phyloP scores from a whole-genome alignment of 306 rosid species.

The apple (Malus domestica) region ASM211411v1 NC_041805.1:4727501-4728000 shows the following conservation, averaged over 20 bases:
- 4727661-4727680: not conserved
- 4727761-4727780: not conserved
- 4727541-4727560: constrained; percentile 75
- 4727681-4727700: constrained; percentile 9
- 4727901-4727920: too few relatives aligned
- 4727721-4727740: constrained; percentile 82
- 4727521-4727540: constrained; percentile 35
- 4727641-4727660: constrained; percentile 2
- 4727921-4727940: not conserved
- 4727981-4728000: not conserved
- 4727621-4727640: constrained; percentile 15
- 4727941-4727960: not conserved
- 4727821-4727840: too few relatives aligned
- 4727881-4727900: too few relatives aligned
- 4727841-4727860: too few relatives aligned
- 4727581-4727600: constrained; percentile 84
- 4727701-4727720: constrained; percentile 54
- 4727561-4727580: constrained; percentile 66
- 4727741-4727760: constrained; percentile 56
- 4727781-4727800: too few relatives aligned
- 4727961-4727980: not conserved
- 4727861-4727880: too few relatives aligned
- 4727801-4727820: too few relatives aligned
- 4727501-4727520: constrained; percentile 31
- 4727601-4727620: constrained; percentile 59